phyloP scores from a whole-genome alignment of 2,329 filamentous ascomycete genomes.

The Aspergillus ustus region DNA sequence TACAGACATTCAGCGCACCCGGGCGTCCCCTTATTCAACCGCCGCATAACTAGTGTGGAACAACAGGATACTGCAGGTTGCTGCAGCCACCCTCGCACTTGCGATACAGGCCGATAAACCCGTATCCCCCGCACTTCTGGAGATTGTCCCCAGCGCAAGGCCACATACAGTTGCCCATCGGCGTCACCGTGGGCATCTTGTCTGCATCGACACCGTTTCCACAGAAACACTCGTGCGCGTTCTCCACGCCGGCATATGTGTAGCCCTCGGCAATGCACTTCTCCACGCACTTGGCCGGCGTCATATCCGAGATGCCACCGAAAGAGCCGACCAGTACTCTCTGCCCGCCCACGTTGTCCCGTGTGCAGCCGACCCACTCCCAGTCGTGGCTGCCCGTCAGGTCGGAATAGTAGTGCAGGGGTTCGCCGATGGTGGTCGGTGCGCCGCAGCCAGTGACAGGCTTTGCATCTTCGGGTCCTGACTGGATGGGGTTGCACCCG shows the following conservation, averaged over 20 bases:
- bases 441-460: not conserved
- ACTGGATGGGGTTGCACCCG: constrained; percentile 10
- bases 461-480: constrained; percentile 1
- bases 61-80: constrained; percentile 3
- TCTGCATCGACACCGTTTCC: constrained; percentile 3
- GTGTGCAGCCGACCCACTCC: constrained; percentile 10
- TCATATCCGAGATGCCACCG: not conserved
- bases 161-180: constrained; percentile 14
- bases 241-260: constrained; percentile 10
- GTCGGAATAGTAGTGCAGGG: constrained; percentile 11
- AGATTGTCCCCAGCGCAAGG: constrained; percentile 4
- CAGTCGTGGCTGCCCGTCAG: not conserved
- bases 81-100: not conserved
- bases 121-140: constrained; percentile 12
- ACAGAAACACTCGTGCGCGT: constrained; percentile 11
- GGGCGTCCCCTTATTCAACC: no score
- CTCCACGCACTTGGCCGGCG: constrained; percentile 1
- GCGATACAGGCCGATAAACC: constrained; percentile 10
- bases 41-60: not conserved
- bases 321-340: not conserved
- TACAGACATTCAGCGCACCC: no score
- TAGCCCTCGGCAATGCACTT: constrained; percentile 8
- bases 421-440: not conserved
- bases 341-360: constrained; percentile 4
- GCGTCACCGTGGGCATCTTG: not conserved